Evolutionary conservation across 2,329 filamentous ascomycete genomes (phyloP).

Genomic region (Cladosporium sp.): DNA sequence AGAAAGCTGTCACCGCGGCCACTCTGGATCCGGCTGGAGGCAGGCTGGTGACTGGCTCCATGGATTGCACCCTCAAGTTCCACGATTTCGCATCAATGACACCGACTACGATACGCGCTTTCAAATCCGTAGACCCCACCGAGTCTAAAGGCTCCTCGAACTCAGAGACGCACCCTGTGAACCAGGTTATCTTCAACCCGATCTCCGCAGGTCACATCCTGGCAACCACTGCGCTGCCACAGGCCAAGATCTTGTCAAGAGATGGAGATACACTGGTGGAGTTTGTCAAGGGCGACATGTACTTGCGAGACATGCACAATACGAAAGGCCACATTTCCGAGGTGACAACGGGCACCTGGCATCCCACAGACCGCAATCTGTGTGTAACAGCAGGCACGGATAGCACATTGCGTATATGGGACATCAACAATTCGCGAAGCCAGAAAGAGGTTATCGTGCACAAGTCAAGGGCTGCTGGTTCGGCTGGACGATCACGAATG

Average conservation of each 20-base stretch:
- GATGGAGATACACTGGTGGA: conserved; percentile 85
- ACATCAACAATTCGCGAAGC: conserved; percentile 83
- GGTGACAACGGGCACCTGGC: conserved; percentile 86
- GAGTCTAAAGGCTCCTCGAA: conserved; percentile 70
- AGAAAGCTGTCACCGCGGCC: conserved; percentile 79
- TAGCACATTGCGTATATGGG: conserved; percentile 95
- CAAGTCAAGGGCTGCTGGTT: conserved; percentile 86
- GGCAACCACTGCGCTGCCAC: conserved; percentile 83
- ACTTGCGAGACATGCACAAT: conserved; percentile 93
- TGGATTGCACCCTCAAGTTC: conserved; percentile 86
- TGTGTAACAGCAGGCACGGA: conserved; percentile 93
- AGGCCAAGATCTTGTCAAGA: conserved; percentile 84
- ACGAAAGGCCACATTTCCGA: conserved; percentile 97
- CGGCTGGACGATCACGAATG: conserved; percentile 89
- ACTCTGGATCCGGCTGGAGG: conserved; percentile 83
- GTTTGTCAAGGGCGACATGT: conserved; percentile 98
- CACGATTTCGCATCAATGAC: conserved; percentile 97
- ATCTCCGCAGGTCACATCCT: conserved; percentile 78
- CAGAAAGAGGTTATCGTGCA: conserved; percentile 95
- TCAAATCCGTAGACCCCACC: conserved; percentile 88
- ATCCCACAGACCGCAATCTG: conserved; percentile 79
- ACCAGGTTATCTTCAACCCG: conserved; percentile 85
- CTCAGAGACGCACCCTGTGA: conserved; percentile 83
- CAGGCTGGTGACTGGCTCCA: conserved; percentile 84
- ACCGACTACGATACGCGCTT: conserved; percentile 87